Conservation (phyloP, 495 filamentous ascomycete species). For the Penicillium nucicola region DNA sequence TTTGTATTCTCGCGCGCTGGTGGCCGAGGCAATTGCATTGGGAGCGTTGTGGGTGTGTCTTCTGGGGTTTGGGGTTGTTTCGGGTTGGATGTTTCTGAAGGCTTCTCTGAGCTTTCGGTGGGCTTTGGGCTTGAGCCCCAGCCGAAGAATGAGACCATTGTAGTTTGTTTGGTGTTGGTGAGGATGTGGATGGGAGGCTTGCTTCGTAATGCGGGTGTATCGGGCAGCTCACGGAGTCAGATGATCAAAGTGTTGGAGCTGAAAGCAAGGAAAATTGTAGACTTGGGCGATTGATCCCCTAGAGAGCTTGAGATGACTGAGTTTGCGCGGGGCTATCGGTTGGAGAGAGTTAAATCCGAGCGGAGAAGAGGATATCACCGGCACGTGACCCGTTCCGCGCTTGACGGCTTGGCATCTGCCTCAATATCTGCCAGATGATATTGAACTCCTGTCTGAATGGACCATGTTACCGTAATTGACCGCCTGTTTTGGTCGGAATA, state of each 20-base stretch:
- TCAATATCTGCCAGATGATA: not conserved
- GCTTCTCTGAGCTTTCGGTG: slow-evolving; percentile 1
- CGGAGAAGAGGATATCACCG: not conserved
- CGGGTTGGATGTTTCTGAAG: slow-evolving; percentile 5
- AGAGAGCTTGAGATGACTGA: not conserved
- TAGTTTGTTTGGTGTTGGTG: not conserved
- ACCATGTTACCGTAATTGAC: not conserved
- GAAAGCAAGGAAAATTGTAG: no score
- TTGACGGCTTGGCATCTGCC: not conserved
- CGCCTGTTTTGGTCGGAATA: not conserved
- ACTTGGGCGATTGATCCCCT: no score
- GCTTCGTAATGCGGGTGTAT: not conserved
- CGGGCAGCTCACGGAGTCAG: no score
- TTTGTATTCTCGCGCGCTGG: slow-evolving; percentile 22
- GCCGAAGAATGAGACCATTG: slow-evolving; percentile 28
- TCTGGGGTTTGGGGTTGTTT: not conserved
- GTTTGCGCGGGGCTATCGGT: not conserved
- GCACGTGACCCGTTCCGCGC: not conserved
- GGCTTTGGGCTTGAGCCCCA: slow-evolving; percentile 29
- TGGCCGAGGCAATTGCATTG: slow-evolving; percentile 13
- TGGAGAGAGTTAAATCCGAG: slow-evolving; percentile 1
- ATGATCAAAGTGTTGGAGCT: no score
- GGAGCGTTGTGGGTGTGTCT: slow-evolving; percentile 5
- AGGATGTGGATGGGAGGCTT: slow-evolving; percentile 3
- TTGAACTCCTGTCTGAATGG: not conserved